Percentiles rank a stretch among this genome's conserved stretches.
Evolutionary conservation across 2,329 filamentous ascomycete genomes (phyloP).

Genomic region (Alternaria arbusti): DNA sequence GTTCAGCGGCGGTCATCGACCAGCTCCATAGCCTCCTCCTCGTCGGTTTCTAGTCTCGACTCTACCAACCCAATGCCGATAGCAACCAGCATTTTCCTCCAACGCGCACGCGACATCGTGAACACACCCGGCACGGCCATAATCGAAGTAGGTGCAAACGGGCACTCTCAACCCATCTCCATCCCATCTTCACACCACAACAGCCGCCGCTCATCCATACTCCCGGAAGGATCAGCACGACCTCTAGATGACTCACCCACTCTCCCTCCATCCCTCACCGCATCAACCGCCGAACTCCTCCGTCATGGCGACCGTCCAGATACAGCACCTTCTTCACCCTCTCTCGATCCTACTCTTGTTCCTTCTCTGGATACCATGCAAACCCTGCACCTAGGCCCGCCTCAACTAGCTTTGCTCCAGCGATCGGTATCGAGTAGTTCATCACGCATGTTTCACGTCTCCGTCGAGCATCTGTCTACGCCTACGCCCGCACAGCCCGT

Average conservation of each 20-base stretch:
- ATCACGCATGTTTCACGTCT: not conserved
- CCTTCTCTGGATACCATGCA: not conserved
- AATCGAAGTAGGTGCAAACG: not conserved
- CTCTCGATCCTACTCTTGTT: not conserved
- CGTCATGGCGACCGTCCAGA: not conserved
- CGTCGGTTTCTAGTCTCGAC: not conserved
- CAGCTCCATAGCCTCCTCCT: not conserved
- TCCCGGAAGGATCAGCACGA: not conserved
- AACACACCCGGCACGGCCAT: not conserved
- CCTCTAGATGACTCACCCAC: not conserved
- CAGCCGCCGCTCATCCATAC: not conserved
- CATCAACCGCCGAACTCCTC: not conserved
- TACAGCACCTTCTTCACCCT: not conserved
- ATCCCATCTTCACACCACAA: not conserved
- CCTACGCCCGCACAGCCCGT: not conserved
- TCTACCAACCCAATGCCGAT: not conserved
- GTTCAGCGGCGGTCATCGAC: not conserved
- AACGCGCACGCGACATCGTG: not conserved
- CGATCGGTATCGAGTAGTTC: not conserved
- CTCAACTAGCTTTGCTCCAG: not conserved
- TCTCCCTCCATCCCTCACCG: not conserved
- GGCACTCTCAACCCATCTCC: not conserved
- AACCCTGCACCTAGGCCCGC: not conserved
- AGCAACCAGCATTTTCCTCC: not conserved
- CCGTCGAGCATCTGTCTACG: not conserved